phyloP scores from a whole-genome alignment of 2,329 filamentous ascomycete species.

The Hypoxylon sp. region DNA sequence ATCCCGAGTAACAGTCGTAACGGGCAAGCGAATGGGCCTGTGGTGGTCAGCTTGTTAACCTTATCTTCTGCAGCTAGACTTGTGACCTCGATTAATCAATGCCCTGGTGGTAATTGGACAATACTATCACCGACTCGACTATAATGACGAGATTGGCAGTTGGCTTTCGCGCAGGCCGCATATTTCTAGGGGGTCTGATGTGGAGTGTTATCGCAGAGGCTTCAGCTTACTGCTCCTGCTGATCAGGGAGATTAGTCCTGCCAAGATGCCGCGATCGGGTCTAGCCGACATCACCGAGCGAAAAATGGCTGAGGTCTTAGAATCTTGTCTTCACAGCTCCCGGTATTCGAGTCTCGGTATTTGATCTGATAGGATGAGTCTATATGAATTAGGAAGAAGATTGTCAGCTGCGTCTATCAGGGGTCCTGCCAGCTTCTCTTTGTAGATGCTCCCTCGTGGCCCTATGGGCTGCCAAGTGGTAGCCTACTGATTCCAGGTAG shows the following conservation, averaged over 20 bases:
- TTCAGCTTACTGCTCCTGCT: conserved; percentile 23
- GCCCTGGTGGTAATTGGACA: conserved; percentile 19
- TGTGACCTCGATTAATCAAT: conserved; percentile 31
- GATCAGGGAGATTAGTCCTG: conserved; percentile 17
- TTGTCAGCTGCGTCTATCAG: conserved; percentile 27
- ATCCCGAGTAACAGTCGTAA: conserved; percentile 24
- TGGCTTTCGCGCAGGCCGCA: conserved; percentile 8
- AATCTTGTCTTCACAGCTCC: conserved; percentile 19
- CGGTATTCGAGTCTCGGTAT: conserved; percentile 13
- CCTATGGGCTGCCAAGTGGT: conserved; percentile 10
- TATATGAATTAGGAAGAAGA: conserved; percentile 14
- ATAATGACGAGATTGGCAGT: conserved; percentile 25
- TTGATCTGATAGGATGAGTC: conserved; percentile 23
- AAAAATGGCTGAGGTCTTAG: too few relatives aligned
- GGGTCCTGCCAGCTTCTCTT: conserved; percentile 32
- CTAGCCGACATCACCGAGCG: conserved; percentile 24
- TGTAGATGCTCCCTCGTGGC: conserved; percentile 16
- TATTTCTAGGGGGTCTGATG: conserved; percentile 1
- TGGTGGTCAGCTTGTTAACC: conserved; percentile 11
- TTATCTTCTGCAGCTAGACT: conserved; percentile 28
- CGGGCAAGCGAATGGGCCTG: conserved; percentile 21
- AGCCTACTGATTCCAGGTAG: conserved; percentile 23
- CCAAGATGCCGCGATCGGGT: conserved; percentile 33
- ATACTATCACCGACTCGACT: conserved; percentile 3
- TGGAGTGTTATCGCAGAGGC: conserved; percentile 7